These are phyloP conservation scores for Eucalyptus erythrocorys DNA, from an alignment of 345 rosid genomes.

Conservation along the genomic window DNA sequence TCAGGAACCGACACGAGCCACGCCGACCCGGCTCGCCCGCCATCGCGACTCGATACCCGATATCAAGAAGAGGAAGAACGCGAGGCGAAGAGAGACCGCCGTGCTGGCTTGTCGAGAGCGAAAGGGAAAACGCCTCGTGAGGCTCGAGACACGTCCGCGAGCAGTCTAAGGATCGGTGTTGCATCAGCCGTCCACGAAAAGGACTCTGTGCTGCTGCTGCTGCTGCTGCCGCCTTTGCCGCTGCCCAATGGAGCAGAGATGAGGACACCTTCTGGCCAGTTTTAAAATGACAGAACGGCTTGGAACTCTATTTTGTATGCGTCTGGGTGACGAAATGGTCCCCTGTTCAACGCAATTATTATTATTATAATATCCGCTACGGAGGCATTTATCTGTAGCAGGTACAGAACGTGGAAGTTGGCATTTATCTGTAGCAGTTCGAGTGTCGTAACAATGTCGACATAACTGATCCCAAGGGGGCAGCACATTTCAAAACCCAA, in stretches of 20 bases:
- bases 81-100: background rate
- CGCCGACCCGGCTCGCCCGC: background rate
- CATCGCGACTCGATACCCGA: background rate
- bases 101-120: background rate
- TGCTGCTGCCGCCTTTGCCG: background rate
- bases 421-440: background rate
- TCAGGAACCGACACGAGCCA: background rate
- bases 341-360: background rate
- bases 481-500: background rate
- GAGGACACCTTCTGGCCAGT: background rate
- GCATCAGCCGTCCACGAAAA: background rate
- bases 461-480: background rate
- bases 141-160: background rate
- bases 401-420: background rate
- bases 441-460: background rate
- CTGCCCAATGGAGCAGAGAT: background rate
- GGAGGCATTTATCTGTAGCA: background rate
- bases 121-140: background rate
- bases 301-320: background rate
- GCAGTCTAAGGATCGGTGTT: background rate
- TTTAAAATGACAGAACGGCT: background rate
- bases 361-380: background rate
- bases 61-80: background rate
- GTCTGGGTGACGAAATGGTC: background rate
- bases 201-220: background rate